Evolutionary conservation across 805 yeast species (phyloP), one percentile per base, ranked within the genome.

Genomic region (Candida boleticola): DNA sequence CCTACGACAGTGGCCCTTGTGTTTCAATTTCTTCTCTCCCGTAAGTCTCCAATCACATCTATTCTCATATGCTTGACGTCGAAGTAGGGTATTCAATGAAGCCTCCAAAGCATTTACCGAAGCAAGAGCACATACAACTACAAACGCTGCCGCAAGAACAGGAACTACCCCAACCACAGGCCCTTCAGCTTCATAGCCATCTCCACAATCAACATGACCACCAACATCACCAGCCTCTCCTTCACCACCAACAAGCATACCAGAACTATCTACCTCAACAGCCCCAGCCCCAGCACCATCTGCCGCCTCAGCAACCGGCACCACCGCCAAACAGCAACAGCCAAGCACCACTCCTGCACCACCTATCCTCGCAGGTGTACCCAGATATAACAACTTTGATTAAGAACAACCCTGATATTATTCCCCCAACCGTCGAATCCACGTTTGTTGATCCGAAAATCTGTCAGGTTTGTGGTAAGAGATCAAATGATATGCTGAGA

Each of bases 331-430:
- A 16, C 6, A 16, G 9, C 5, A 16, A 31, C 7, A 13, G 9
- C 9, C 21, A 11, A 19, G 18, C 9, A n/a, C 21, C 19, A 14
- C 20, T 6, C 6, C 21, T 31, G 19, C 31, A 29, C 11, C 35
- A 13, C 27, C 7, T 23, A 11, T 11, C 27, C 27, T 23, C 27
- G 10, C 35, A 31, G 29, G 33, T 38, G 3, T 52, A 41, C 23
- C 53, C 55, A 14, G 57, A 51, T 36, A 39, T 52, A 29, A 52
- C 57, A 7, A 43, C 55, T 3, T 29, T 52, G 48, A 45, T 52
- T 18, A 52, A 52, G 35, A 41, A 51, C 19, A 46, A 52, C 26
- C 29, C 45, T n/a, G 48, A 44, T 33, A 41, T 46, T 3, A 46
- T 40, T n/a, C 52, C 52, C 1, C 57, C 57, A 4, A 37, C 48